A percentile compares a stretch with the other conserved stretches of the same genome.
phyloP scores from a whole-genome alignment of 2,329 filamentous ascomycete species.

The Pseudogymnoascus sp. region DNA sequence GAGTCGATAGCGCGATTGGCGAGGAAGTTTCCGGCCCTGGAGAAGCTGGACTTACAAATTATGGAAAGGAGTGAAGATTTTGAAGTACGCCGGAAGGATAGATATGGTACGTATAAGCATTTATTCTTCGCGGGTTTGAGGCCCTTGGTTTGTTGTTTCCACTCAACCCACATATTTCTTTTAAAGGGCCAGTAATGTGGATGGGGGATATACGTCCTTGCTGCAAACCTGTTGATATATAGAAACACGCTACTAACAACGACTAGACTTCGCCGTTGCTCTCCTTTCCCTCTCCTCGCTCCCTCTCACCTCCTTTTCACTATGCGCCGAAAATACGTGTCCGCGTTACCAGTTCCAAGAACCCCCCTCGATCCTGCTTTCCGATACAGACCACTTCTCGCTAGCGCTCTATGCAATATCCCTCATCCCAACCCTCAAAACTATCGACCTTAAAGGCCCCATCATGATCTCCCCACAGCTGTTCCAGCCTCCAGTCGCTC shows the following conservation, averaged over 20 bases:
- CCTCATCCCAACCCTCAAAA: conserved; percentile 7
- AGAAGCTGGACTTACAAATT: not conserved
- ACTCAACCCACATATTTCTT: not conserved
- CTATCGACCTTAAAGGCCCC: conserved; percentile 5
- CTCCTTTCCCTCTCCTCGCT: conserved; percentile 2
- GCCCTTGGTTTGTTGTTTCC: not conserved
- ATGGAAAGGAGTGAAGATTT: not conserved
- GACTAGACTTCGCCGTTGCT: not conserved
- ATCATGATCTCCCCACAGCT: conserved; percentile 11
- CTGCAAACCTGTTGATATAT: not conserved
- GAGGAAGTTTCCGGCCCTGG: not conserved
- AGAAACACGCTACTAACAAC: not conserved
- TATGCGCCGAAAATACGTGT: not conserved
- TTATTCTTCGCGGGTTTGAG: not conserved
- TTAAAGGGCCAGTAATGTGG: not conserved
- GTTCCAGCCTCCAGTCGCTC: not conserved
- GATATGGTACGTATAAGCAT: not conserved
- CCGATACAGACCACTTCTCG: conserved; percentile 7
- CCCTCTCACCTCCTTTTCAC: not conserved
- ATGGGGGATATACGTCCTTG: not conserved
- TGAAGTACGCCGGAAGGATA: not conserved
- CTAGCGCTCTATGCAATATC: conserved; percentile 8
- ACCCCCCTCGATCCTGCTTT: not conserved
- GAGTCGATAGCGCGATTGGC: not conserved
- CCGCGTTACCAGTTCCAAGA: conserved; percentile 4